Percentiles rank a stretch among this genome's conserved stretches.
Evolutionary conservation across 495 filamentous ascomycete genomes (phyloP).

Genomic region (Xylaria flabelliformis): DNA sequence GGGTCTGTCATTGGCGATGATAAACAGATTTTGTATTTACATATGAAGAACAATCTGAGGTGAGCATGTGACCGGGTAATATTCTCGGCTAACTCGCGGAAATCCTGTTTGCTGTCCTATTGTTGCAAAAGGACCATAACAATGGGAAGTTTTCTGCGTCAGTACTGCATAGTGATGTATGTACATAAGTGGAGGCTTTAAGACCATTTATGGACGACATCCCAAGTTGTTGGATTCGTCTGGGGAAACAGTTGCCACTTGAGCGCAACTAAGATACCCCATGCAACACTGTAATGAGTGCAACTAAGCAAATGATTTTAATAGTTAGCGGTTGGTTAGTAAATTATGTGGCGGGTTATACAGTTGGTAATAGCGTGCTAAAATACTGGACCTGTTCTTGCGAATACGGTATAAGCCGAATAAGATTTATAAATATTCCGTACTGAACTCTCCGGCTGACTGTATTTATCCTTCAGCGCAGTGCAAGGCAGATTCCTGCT

Average conservation of each 20-base stretch:
- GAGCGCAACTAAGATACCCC: slow-evolving; percentile 1
- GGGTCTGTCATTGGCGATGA: not conserved
- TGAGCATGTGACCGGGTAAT: not conserved
- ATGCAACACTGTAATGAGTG: not conserved
- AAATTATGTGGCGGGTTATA: too few species aligned
- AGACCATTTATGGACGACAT: not conserved
- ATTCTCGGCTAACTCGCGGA: slow-evolving; percentile 1
- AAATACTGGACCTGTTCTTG: not conserved
- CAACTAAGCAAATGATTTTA: not conserved
- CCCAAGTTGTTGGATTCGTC: slow-evolving; percentile 1
- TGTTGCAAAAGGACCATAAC: not conserved
- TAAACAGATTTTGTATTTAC: not conserved
- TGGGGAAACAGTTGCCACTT: not conserved
- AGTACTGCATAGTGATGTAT: not conserved
- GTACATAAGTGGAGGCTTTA: not conserved
- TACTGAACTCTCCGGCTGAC: slow-evolving; percentile 2
- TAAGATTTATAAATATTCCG: not conserved
- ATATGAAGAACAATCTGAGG: not conserved
- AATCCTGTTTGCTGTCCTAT: slow-evolving; percentile 1
- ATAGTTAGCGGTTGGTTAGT: not conserved
- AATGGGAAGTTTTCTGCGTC: not conserved
- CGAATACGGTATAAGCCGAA: slow-evolving; percentile 14
- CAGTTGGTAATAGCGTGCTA: slow-evolving; percentile 3
- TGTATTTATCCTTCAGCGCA: not conserved
- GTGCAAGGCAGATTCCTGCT: not conserved